A percentile compares a stretch with the other conserved stretches of the same genome.
Evolutionary conservation across 495 filamentous ascomycete species (phyloP).

Genomic region (Podospora pseudoanserina): DNA sequence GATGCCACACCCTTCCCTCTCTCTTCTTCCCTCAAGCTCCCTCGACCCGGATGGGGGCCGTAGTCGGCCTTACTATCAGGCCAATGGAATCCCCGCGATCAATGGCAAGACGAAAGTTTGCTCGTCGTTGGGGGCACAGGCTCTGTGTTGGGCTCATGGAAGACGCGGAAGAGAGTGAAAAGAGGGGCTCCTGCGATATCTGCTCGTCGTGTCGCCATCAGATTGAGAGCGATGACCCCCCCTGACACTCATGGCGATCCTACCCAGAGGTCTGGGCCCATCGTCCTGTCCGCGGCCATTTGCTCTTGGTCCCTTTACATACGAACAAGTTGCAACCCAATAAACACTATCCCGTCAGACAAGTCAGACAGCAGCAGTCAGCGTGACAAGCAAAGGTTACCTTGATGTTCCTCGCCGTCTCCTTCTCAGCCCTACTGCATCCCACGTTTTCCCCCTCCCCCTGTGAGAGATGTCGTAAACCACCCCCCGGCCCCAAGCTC

Average conservation of each 20-base stretch:
- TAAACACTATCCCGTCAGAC: neutral
- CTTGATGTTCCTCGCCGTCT: neutral
- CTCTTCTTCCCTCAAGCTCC: neutral
- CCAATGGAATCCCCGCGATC: neutral
- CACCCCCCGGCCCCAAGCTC: constrained; percentile 3
- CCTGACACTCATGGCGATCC: neutral
- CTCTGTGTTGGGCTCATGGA: neutral
- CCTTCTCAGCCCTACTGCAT: constrained; percentile 15
- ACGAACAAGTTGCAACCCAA: neutral
- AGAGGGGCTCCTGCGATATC: neutral
- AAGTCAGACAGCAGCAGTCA: neutral
- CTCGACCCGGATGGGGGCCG: neutral
- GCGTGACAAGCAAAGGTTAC: neutral
- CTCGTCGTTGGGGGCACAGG: neutral
- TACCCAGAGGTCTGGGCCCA: constrained; percentile 1
- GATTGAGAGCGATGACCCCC: neutral
- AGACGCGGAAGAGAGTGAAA: neutral
- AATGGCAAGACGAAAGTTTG: neutral
- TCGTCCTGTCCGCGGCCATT: neutral
- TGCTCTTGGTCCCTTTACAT: neutral
- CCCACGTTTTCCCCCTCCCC: neutral
- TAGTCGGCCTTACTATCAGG: neutral
- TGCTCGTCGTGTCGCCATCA: neutral
- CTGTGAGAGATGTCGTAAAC: constrained; percentile 1
- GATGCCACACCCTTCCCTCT: neutral